Evolutionary conservation across 1,139 yeast genomes (phyloP), one percentile per base, ranked within the genome.

Genomic region (Lodderomyces metapsilosis): DNA sequence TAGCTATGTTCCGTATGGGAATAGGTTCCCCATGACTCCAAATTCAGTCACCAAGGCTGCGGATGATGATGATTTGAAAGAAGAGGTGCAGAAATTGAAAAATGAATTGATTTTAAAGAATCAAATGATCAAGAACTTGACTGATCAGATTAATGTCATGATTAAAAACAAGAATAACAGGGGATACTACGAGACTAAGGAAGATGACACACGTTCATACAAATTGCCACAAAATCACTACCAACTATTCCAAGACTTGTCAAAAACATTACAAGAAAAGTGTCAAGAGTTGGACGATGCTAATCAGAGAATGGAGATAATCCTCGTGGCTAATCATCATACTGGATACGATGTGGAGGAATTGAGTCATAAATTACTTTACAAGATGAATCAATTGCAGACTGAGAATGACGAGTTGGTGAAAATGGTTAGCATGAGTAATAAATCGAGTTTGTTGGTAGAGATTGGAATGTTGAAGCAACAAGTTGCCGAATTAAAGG

Each of bases 401-500:
- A 73, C 72, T 37, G 96, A 89, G 57, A 89, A 89, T 56, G 84
- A 80, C 43, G 77, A 74, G 44, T 73, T 88, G 59, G 74, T 85
- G 47, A 77, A 78, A 51, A 78, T 86, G 81, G 60, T 86, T 11
- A 80, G 89, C 48, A 81, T 74, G 57, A 88, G 95, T 13, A 80
- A 80, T 53, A 75, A 84, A 37, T 84, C 84, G 52, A 87, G 86
- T 52, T 68, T 82, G 49, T 78, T 84, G 47, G 77, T 86, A 34
- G 89, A 85, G 58, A 60, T 84, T 35, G 88, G 84, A 12, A 59
- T 84, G 36, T 64, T 85, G 40, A 48, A 45, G 28, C 46, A 46
- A 18, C 78, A 77, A 42, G 47, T 55, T 37, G 41, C 49, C 34
- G 32, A 38, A 9, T 51, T 58, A 16, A 12, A 6, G n/a, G 20